Conservation (phyloP, 2,329 filamentous ascomycete genomes). For the Penicillium sp. region DNA sequence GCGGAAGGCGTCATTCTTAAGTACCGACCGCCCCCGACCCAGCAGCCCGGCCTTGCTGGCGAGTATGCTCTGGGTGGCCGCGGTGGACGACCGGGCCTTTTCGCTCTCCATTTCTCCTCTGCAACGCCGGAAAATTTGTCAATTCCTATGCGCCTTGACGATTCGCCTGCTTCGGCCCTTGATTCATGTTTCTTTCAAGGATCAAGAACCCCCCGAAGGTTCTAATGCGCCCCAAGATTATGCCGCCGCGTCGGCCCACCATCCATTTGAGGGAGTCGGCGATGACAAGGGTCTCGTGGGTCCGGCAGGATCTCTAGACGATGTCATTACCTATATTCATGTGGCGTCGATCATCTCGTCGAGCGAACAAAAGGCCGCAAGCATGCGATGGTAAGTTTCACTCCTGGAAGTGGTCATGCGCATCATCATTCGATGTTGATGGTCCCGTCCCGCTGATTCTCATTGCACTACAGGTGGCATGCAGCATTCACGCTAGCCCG, state of each 20-base stretch:
- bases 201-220: conserved; percentile 51
- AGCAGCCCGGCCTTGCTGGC: conserved; percentile 86
- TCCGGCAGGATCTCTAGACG: conserved; percentile 76
- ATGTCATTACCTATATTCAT: conserved; percentile 90
- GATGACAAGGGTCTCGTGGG: conserved; percentile 49
- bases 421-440: neutral
- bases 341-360: conserved; percentile 89
- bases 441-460: conserved; percentile 8
- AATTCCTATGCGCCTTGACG: conserved; percentile 84
- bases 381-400: conserved; percentile 70
- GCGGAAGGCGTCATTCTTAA: conserved; percentile 82
- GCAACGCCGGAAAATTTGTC: conserved; percentile 80
- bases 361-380: conserved; percentile 94
- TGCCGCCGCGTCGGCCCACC: conserved; percentile 68
- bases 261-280: conserved; percentile 59
- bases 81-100: conserved; percentile 87
- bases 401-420: neutral
- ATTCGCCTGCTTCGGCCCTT: conserved; percentile 82
- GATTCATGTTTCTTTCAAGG: conserved; percentile 70
- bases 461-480: conserved; percentile 65
- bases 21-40: conserved; percentile 74
- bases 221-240: conserved; percentile 69
- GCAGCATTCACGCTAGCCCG: conserved; percentile 87
- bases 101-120: conserved; percentile 83
- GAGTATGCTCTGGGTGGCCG: conserved; percentile 95